A percentile compares a stretch with the other conserved stretches of the same genome.
Evolutionary conservation across 352 stramenopile species (phyloP).

Genomic region (Chrysophaeum taylorii): DNA sequence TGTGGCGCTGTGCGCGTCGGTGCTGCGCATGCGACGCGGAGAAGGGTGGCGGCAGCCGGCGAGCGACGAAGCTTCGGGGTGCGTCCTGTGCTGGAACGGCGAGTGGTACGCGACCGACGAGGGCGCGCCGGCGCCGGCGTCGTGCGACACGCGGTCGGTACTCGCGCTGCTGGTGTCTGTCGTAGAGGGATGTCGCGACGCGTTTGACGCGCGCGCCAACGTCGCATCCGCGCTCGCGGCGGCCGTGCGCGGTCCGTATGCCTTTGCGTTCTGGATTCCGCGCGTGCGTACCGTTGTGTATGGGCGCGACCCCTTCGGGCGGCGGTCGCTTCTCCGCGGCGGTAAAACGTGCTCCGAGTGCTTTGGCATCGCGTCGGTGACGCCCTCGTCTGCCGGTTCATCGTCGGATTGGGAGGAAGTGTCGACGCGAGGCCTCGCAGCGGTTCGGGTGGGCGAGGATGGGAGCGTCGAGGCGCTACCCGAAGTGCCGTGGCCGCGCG

Average conservation of each 20-base stretch:
- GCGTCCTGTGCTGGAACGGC: conserved; percentile 4
- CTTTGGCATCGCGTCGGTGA: not conserved
- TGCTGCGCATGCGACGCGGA: not conserved
- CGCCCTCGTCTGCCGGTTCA: not conserved
- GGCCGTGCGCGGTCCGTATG: not conserved
- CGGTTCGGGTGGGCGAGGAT: not conserved
- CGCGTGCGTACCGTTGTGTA: not conserved
- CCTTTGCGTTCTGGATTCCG: not conserved
- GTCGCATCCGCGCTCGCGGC: not conserved
- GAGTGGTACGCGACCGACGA: conserved; percentile 10
- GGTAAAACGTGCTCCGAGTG: not conserved
- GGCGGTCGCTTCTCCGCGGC: not conserved
- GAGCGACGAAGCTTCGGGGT: not conserved
- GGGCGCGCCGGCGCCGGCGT: not conserved
- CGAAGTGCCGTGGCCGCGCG: not conserved
- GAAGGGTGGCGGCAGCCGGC: not conserved
- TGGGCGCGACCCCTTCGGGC: conserved; percentile 1
- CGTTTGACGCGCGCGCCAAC: not conserved
- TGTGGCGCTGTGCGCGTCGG: not conserved
- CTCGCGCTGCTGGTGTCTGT: not conserved
- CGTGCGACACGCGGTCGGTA: not conserved
- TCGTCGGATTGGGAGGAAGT: conserved; percentile 1
- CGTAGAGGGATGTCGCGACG: not conserved
- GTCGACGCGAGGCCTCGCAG: not conserved
- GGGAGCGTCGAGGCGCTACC: not conserved